These are phyloP conservation scores for Tuctoria greenei DNA, from an alignment of 176 grass and related monocot genomes.

Conservation along the genomic window DNA sequence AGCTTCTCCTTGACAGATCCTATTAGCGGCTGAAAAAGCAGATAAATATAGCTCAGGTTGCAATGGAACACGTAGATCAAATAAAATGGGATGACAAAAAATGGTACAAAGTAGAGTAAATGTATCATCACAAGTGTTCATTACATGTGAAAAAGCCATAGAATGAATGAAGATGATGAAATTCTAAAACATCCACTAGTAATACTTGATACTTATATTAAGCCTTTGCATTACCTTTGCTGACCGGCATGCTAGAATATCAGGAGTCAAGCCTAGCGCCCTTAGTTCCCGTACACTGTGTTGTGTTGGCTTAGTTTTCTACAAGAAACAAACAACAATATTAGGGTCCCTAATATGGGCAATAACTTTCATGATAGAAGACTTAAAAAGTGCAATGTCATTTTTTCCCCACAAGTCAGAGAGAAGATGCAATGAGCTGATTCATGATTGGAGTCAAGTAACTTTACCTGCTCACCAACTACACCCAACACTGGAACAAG, in stretches of 20 bases:
- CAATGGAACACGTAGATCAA: slow-evolving; percentile 6
- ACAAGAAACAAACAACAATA: slow-evolving; percentile 33
- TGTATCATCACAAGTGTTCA: background rate
- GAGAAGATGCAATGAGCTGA: background rate
- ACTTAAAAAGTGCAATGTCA: background rate
- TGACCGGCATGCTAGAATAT: slow-evolving; percentile 92
- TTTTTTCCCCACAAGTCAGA: background rate
- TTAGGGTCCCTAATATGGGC: background rate
- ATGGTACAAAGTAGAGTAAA: background rate
- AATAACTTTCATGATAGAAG: slow-evolving; percentile 13
- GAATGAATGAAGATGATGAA: background rate
- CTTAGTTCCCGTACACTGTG: slow-evolving; percentile 95
- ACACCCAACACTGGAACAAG: slow-evolving; percentile 92
- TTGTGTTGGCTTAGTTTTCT: slow-evolving; percentile 99
- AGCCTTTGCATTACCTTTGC: slow-evolving; percentile 58
- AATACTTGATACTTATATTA: background rate
- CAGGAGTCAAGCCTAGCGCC: slow-evolving; percentile 91
- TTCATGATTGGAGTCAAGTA: slow-evolving; percentile 31
- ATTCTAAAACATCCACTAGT: background rate
- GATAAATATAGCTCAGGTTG: background rate
- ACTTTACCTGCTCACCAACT: slow-evolving; percentile 93
- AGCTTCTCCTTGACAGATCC: slow-evolving; percentile 87
- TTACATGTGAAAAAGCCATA: slow-evolving; percentile 10
- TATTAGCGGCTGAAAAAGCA: slow-evolving; percentile 72
- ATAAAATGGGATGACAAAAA: slow-evolving; percentile 41